Conservation (phyloP, 1,284 basidiomycete genomes). For the Ganoderma meredithae region DNA sequence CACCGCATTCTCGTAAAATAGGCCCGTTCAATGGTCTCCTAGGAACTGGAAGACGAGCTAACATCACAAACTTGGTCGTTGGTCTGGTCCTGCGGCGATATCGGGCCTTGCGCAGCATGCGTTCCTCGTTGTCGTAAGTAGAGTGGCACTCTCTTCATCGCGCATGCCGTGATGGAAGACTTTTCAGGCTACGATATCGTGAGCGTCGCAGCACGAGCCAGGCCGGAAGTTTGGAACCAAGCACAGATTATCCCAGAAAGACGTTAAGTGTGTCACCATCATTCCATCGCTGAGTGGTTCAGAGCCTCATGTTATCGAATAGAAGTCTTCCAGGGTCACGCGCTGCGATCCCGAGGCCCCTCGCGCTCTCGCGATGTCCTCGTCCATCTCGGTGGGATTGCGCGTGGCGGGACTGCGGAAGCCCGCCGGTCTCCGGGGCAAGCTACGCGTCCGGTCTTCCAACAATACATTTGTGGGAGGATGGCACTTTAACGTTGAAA, state of each 20-base stretch:
- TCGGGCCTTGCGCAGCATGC: not conserved
- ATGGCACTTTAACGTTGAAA: not conserved
- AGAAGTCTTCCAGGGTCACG: not conserved
- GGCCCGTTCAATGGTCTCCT: not conserved
- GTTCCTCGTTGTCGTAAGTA: not conserved
- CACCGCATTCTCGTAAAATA: not conserved
- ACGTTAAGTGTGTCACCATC: not conserved
- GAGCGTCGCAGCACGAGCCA: not conserved
- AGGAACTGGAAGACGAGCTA: not conserved
- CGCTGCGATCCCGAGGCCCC: not conserved
- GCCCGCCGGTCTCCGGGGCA: constrained; percentile 19
- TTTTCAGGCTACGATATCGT: not conserved
- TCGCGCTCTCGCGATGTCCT: not conserved
- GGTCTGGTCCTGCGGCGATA: not conserved
- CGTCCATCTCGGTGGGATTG: not conserved
- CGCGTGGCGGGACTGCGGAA: constrained; percentile 13
- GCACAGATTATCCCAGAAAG: not conserved
- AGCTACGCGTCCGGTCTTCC: not conserved
- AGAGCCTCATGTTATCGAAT: constrained; percentile 17
- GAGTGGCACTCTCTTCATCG: constrained; percentile 2
- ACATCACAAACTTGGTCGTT: not conserved
- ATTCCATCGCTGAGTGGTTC: constrained; percentile 9
- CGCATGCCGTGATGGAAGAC: not conserved
- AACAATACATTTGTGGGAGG: constrained; percentile 7
- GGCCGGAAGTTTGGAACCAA: not conserved